phyloP scores from a whole-genome alignment of 2,329 filamentous ascomycete genomes.

The Parafenestella ontariensis region DNA sequence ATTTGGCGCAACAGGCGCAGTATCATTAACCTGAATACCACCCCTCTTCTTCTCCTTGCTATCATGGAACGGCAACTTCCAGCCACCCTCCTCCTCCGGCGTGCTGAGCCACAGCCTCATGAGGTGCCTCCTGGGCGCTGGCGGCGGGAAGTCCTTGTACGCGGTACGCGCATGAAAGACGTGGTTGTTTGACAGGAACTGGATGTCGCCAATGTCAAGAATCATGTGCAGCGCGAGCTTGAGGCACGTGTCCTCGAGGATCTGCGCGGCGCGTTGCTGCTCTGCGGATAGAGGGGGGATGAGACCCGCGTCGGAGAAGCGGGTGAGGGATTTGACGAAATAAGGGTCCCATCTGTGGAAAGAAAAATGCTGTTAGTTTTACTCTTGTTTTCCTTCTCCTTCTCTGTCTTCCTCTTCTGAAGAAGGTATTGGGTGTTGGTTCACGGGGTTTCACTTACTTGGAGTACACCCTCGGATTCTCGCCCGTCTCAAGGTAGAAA shows the following conservation, averaged over 20 bases:
- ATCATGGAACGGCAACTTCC: conserved; percentile 84
- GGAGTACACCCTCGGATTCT: conserved; percentile 72
- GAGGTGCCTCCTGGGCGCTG: conserved; percentile 75
- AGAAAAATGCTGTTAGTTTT: too few relatives aligned
- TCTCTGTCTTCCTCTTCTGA: too few relatives aligned
- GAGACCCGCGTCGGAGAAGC: conserved; percentile 75
- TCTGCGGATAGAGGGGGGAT: conserved; percentile 75
- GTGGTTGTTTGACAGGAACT: conserved; percentile 83
- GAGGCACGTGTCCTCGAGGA: conserved; percentile 79
- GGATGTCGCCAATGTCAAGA: conserved; percentile 85
- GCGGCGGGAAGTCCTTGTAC: conserved; percentile 75
- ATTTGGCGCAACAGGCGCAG: conserved; percentile 73
- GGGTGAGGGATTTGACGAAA: conserved; percentile 76
- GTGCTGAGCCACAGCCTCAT: conserved; percentile 86
- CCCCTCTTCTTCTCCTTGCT: conserved; percentile 84
- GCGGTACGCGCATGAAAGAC: conserved; percentile 81
- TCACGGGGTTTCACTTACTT: too few relatives aligned
- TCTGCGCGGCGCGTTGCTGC: conserved; percentile 70
- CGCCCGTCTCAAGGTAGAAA: conserved; percentile 76
- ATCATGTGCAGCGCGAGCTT: conserved; percentile 81
- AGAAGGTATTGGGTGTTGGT: too few relatives aligned
- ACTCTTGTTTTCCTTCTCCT: too few relatives aligned
- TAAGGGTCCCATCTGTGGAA: conserved; percentile 77
- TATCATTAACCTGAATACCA: conserved; percentile 87
- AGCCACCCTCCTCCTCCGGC: conserved; percentile 82